Evolutionary conservation across 371 early-diverging fungal genomes (phyloP), one percentile per base, ranked within the genome.

Genomic region (Mortierella polycephala): DNA sequence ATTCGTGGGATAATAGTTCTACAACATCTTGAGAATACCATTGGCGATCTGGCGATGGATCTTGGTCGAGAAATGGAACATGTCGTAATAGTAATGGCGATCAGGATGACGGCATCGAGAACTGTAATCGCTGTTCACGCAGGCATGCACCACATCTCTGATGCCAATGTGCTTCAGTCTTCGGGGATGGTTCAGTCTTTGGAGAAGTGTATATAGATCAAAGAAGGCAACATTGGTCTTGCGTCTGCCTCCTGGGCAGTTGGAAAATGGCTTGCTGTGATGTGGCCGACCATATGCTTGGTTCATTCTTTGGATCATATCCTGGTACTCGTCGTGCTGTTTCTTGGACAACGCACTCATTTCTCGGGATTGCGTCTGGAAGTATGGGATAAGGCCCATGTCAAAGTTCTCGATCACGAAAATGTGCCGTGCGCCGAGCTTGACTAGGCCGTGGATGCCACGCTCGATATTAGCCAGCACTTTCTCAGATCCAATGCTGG

Each of bases 221-320:
- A 76, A 71, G 60, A 76, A 71, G n/a, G 61, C 71, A 44, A 76
- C 45, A 49, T 53, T 67, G 58, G 47, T 51, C 55, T 57, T 41
- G 37, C 18, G 14, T 10, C 45, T 39, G 18, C 18, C 49, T 9
- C n/a, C 42, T 5, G 20, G 7, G 37, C 64, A 68, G 47, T 63
- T 67, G 50, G 60, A 23, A n/a, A 57, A 62, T 14, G 21, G 37
- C 21, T 21, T 37, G 23, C n/a, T n/a, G n/a, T n/a, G n/a, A n/a
- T n/a, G n/a, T n/a, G 55, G 64, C 1, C 51, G n/a, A 8, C 76
- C 71, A 57, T 67, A 71, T n/a, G 64, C 52, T 42, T 30, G 12
- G 9, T 39, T 18, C 40, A 71, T n/a, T 8, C 68, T 46, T 2
- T 57, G 41, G 7, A 40, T 59, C 59, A 76, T 37, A 0, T 67